phyloP scores from a whole-genome alignment of 2,329 filamentous ascomycete genomes.

The Fusarium neocosmosporiellum region DNA sequence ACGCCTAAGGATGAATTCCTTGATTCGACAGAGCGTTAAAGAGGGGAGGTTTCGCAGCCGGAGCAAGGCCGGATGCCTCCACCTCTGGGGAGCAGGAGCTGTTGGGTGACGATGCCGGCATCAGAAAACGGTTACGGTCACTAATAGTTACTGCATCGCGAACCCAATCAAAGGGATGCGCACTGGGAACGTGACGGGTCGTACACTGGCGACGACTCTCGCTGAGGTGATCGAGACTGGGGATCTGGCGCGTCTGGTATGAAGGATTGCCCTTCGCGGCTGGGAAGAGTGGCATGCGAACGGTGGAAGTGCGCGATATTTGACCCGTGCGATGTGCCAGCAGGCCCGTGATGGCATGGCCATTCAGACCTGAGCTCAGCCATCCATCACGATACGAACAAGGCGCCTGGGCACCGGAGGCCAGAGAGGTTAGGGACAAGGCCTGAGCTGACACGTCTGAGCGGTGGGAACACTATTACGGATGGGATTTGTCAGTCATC shows the following conservation, averaged over 20 bases:
- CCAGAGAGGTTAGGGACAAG: slow-evolving; percentile 5
- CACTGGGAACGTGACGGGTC: slow-evolving; percentile 40
- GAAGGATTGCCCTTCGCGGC: slow-evolving; percentile 14
- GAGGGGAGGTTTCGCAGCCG: slow-evolving; percentile 31
- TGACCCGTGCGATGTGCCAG: slow-evolving; percentile 21
- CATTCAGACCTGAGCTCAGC: slow-evolving; percentile 30
- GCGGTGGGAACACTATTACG: slow-evolving; percentile 8
- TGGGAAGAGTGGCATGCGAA: slow-evolving; percentile 12
- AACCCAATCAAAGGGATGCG: slow-evolving; percentile 40
- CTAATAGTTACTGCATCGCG: slow-evolving; percentile 33
- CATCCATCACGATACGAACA: slow-evolving; percentile 34
- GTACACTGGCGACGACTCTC: slow-evolving; percentile 21
- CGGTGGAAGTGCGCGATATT: slow-evolving; percentile 39
- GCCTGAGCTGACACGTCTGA: slow-evolving; percentile 1
- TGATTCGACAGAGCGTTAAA: slow-evolving; percentile 32
- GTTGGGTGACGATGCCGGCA: slow-evolving; percentile 33
- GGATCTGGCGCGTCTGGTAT: slow-evolving; percentile 25
- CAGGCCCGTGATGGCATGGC: slow-evolving; percentile 15
- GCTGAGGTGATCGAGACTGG: slow-evolving; percentile 13
- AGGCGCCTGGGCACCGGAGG: slow-evolving; percentile 16
- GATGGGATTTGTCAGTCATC: slow-evolving; percentile 26
- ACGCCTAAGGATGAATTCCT: slow-evolving; percentile 21
- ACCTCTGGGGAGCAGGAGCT: slow-evolving; percentile 18
- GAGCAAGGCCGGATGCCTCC: slow-evolving; percentile 30
- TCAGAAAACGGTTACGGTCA: slow-evolving; percentile 23